phyloP scores from a whole-genome alignment of 78 protist genomes.

The Dictyostelium brefeldianum region DNA sequence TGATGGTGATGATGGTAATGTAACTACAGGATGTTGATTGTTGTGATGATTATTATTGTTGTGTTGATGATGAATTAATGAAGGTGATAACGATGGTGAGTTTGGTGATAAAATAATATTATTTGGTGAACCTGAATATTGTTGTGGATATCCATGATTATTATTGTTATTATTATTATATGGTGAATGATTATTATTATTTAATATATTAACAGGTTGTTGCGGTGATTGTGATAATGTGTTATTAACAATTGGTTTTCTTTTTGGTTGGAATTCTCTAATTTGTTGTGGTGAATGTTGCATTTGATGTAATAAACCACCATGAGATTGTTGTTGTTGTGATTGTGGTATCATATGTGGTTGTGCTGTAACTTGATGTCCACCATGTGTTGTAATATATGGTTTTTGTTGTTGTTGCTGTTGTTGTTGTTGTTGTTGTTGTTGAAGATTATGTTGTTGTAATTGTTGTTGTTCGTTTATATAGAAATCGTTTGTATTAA shows the following conservation, averaged over 20 bases:
- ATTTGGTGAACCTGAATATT: slow-evolving; percentile 36
- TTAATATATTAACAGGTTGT: slow-evolving; percentile 10
- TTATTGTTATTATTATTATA: slow-evolving; percentile 18
- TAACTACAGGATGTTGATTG: slow-evolving; percentile 9
- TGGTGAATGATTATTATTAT: neutral
- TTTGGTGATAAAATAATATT: neutral
- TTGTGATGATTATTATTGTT: neutral
- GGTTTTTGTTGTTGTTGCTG: slow-evolving; percentile 1
- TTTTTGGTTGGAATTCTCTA: slow-evolving; percentile 62
- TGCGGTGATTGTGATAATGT: slow-evolving; percentile 28
- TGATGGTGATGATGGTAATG: neutral
- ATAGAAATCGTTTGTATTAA: slow-evolving; percentile 4
- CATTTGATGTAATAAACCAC: neutral
- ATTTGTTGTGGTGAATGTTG: slow-evolving; percentile 7
- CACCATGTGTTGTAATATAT: neutral
- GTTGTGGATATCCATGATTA: neutral
- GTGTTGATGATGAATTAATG: slow-evolving; percentile 4
- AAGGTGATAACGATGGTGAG: slow-evolving; percentile 2
- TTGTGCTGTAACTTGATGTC: neutral
- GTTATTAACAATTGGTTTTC: slow-evolving; percentile 25
- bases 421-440: neutral
- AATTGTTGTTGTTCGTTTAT: neutral
- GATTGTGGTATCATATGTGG: neutral
- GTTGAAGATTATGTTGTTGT: neutral
- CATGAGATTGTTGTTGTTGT: neutral